Evolutionary conservation across 1,284 basidiomycete species (phyloP).

Genomic region (Lignosus rhinocerotis): DNA sequence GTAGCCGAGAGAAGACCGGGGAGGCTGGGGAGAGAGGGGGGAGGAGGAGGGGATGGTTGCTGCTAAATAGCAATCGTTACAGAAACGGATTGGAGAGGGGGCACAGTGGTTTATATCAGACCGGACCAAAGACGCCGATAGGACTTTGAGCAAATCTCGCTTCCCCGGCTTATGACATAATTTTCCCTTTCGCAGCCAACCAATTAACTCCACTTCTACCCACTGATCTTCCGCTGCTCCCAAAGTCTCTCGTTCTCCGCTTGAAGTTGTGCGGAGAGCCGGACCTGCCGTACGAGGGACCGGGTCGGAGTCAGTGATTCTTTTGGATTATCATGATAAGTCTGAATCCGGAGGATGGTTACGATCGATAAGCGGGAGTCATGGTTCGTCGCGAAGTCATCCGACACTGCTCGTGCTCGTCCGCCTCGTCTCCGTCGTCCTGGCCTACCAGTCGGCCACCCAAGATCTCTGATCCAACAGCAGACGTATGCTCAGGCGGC

Average conservation of each 20-base stretch:
- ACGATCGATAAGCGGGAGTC: conserved; percentile 21
- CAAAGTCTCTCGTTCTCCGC: conserved; percentile 10
- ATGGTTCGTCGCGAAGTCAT: conserved; percentile 8
- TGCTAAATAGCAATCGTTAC: conserved; percentile 8
- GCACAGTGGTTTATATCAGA: conserved; percentile 23
- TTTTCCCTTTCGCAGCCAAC: conserved; percentile 2
- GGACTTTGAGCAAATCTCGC: conserved; percentile 13
- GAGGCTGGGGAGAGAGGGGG: background rate
- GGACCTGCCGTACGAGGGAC: conserved; percentile 1
- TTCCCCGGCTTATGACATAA: conserved; percentile 13
- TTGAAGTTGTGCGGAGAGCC: conserved; percentile 1
- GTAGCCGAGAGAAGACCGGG: background rate
- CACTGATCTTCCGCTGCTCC: background rate
- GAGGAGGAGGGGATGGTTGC: background rate
- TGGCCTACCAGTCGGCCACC: background rate
- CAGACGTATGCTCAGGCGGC: no score
- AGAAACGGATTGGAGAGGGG: conserved; percentile 9
- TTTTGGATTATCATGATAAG: conserved; percentile 16
- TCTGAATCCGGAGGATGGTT: conserved; percentile 15
- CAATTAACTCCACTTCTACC: conserved; percentile 1
- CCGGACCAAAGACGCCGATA: conserved; percentile 16
- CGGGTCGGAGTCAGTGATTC: conserved; percentile 12
- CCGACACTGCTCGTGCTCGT: conserved; percentile 9
- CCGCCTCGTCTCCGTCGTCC: background rate
- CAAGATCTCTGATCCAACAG: conserved; percentile 1